Percentiles rank a stretch among this genome's conserved stretches.
Evolutionary conservation across 768 basidiomycete genomes (phyloP).

Genomic region (Lactarius vividus): DNA sequence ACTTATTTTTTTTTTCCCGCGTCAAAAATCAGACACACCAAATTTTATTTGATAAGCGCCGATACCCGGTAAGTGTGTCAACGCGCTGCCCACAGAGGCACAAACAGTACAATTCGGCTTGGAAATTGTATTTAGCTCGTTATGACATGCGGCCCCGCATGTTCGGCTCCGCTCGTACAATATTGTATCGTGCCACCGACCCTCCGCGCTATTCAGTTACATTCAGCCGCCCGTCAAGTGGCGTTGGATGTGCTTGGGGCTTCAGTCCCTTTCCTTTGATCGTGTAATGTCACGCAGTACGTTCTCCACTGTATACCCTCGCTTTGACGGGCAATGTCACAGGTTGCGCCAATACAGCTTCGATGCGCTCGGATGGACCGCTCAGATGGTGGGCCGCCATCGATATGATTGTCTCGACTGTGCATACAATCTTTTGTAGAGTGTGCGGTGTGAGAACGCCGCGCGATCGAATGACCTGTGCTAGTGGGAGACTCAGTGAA

Average conservation of each 20-base stretch:
- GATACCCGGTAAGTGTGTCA: background rate
- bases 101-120: background rate
- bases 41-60: conserved; percentile 1
- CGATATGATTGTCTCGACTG: background rate
- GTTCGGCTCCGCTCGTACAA: conserved; percentile 5
- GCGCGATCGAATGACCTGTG: conserved; percentile 9
- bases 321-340: background rate
- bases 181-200: background rate
- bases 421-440: background rate
- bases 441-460: conserved; percentile 13
- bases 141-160: conserved; percentile 1
- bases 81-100: background rate
- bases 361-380: background rate
- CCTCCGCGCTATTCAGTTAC: background rate
- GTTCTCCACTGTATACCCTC: background rate
- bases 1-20: background rate
- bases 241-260: background rate
- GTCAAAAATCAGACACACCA: background rate
- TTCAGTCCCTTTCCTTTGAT: background rate
- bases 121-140: background rate
- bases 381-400: background rate
- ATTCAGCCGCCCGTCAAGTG: background rate
- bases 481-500: background rate
- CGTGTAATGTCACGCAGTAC: background rate
- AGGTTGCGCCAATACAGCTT: background rate